These are phyloP conservation scores for Candida sanyaensis DNA, from an alignment of 1,139 yeast species.

Conservation along the genomic window DNA sequence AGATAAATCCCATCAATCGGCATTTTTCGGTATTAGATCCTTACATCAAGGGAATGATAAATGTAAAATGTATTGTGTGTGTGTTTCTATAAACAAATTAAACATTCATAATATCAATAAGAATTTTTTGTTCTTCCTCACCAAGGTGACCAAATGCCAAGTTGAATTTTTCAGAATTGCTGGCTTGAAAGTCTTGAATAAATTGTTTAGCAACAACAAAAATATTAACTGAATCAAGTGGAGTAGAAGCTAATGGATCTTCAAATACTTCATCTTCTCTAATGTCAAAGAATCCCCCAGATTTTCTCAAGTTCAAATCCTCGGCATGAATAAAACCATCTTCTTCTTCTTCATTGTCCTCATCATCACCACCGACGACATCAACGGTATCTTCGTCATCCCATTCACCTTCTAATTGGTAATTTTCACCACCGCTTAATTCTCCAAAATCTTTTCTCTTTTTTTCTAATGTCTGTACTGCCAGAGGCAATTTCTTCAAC, in stretches of 20 bases:
- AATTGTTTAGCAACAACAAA: conserved; percentile 16
- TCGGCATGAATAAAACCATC: conserved; percentile 17
- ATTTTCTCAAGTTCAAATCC: conserved; percentile 36
- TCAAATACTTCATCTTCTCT: conserved; percentile 66
- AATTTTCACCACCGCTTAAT: conserved; percentile 22
- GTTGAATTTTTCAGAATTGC: conserved; percentile 14
- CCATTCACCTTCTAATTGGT: conserved; percentile 21
- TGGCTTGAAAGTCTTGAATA: conserved; percentile 14
- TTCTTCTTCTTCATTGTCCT: conserved; percentile 42
- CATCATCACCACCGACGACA: conserved; percentile 16
- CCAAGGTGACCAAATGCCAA: conserved; percentile 17
- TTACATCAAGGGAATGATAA: no score
- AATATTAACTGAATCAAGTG: conserved; percentile 74
- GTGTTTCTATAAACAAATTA: conserved; percentile 3
- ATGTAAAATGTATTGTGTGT: not conserved
- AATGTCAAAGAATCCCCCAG: conserved; percentile 40
- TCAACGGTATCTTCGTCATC: conserved; percentile 17
- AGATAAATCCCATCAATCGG: no score
- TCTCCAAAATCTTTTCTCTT: conserved; percentile 54
- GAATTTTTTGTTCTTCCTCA: conserved; percentile 15
- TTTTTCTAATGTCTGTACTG: conserved; percentile 65
- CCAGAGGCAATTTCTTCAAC: conserved; percentile 65
- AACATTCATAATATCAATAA: conserved; percentile 13
- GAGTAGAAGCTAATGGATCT: conserved; percentile 78
- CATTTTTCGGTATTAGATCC: no score